These are phyloP conservation scores for Fusarium sp. DNA, from an alignment of 2,329 filamentous ascomycete genomes.

Conservation along the genomic window DNA sequence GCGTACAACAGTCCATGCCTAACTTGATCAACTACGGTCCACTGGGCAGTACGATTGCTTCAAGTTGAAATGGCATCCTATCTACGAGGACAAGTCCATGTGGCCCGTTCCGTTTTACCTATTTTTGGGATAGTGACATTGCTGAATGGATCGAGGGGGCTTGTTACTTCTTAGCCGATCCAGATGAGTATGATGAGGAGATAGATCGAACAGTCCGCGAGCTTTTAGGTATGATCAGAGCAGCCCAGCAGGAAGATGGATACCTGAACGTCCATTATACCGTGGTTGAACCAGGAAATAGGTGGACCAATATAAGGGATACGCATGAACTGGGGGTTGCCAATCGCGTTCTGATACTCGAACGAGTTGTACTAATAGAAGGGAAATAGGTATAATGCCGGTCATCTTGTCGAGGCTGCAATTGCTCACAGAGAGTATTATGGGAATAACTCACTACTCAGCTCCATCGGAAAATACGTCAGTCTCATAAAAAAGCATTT, in stretches of 20 bases:
- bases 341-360: not conserved
- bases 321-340: constrained; percentile 70
- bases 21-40: constrained; percentile 65
- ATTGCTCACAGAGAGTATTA: constrained; percentile 68
- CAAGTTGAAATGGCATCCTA: constrained; percentile 67
- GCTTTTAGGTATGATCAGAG: constrained; percentile 67
- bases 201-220: constrained; percentile 50
- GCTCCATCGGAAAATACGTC: constrained; percentile 50
- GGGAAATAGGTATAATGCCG: constrained; percentile 64
- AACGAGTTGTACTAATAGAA: not conserved
- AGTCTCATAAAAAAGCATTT: constrained; percentile 65
- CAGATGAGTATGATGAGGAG: constrained; percentile 15
- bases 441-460: constrained; percentile 63
- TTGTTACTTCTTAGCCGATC: constrained; percentile 14
- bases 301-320: constrained; percentile 70
- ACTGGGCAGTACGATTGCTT: constrained; percentile 71
- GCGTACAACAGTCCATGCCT: constrained; percentile 60
- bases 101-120: constrained; percentile 70
- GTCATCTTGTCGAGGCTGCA: constrained; percentile 72
- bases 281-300: constrained; percentile 66
- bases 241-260: constrained; percentile 69
- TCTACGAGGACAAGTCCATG: constrained; percentile 62
- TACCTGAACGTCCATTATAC: constrained; percentile 74
- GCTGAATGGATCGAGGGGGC: constrained; percentile 21
- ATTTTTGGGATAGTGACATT: constrained; percentile 67